Percentiles rank a stretch among this genome's conserved stretches.
phyloP scores from a whole-genome alignment of 768 basidiomycete genomes.

The Mycena belliarum region DNA sequence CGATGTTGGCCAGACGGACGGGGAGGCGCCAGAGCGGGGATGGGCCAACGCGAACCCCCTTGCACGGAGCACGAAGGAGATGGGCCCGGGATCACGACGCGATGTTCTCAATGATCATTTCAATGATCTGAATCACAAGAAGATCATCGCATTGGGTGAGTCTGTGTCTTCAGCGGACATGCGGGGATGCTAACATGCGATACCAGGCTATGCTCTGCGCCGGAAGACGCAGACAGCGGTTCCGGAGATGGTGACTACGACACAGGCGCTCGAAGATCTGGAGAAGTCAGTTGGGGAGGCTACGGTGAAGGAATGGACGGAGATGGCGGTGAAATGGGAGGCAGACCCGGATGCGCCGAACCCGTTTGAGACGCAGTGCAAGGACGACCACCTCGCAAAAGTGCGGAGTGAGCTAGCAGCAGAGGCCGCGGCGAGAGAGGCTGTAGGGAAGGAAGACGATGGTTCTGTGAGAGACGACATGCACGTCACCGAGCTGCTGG shows the following conservation, averaged over 20 bases:
- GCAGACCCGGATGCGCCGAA: neutral
- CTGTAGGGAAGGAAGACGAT: neutral
- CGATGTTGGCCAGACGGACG: constrained; percentile 31
- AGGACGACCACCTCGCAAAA: neutral
- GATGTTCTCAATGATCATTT: constrained; percentile 32
- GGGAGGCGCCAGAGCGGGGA: constrained; percentile 34
- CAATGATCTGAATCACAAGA: neutral
- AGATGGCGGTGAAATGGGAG: constrained; percentile 1
- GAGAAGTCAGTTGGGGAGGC: neutral
- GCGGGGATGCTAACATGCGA: neutral
- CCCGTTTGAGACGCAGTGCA: neutral
- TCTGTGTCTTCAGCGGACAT: neutral
- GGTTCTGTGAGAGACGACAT: neutral
- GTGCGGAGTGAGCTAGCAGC: neutral
- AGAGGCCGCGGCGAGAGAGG: neutral
- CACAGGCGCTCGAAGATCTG: neutral
- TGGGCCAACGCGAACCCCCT: constrained; percentile 32
- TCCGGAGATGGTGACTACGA: neutral
- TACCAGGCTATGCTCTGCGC: neutral
- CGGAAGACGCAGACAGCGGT: neutral
- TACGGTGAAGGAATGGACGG: neutral
- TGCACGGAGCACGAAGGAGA: constrained; percentile 32
- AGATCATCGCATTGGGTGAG: neutral
- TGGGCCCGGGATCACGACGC: constrained; percentile 31
- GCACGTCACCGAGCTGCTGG: neutral